Evolutionary conservation across 2,329 filamentous ascomycete genomes (phyloP).

Genomic region (Aspergillus quadrilineatus): DNA sequence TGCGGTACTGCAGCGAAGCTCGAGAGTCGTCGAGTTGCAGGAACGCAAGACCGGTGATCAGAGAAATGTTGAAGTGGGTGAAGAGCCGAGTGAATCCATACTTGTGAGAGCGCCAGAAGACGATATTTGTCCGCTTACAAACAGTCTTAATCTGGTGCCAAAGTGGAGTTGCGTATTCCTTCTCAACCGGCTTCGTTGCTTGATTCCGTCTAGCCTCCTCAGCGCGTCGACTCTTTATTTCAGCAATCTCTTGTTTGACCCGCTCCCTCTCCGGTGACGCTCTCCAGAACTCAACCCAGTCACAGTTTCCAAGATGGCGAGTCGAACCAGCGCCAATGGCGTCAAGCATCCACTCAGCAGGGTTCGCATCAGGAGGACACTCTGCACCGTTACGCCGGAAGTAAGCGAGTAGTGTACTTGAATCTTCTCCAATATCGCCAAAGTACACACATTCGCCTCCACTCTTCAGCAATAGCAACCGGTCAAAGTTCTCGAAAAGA

Average conservation of each 20-base stretch:
- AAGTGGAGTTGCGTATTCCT: conserved; percentile 79
- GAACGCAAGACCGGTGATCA: conserved; percentile 77
- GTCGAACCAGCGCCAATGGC: conserved; percentile 74
- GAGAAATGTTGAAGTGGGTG: conserved; percentile 74
- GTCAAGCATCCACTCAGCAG: conserved; percentile 51
- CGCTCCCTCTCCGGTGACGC: conserved; percentile 68
- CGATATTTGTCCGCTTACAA: conserved; percentile 68
- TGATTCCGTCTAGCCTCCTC: conserved; percentile 42
- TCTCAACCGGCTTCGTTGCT: conserved; percentile 54
- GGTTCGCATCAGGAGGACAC: conserved; percentile 52
- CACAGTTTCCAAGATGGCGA: conserved; percentile 68
- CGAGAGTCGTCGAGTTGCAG: conserved; percentile 74
- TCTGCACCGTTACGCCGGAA: conserved; percentile 54
- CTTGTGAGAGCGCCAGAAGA: conserved; percentile 83
- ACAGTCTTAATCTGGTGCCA: conserved; percentile 77
- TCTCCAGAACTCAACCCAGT: conserved; percentile 79
- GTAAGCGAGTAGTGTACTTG: conserved; percentile 44
- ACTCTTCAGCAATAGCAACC: conserved; percentile 54
- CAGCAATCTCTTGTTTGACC: conserved; percentile 64
- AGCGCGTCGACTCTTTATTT: conserved; percentile 63
- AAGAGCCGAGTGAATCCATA: conserved; percentile 87
- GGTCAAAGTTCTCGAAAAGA: conserved; percentile 59
- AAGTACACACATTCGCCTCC: conserved; percentile 53
- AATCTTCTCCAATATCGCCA: conserved; percentile 8
- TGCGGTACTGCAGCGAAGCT: conserved; percentile 74